phyloP scores from a whole-genome alignment of 2,329 filamentous ascomycete genomes.

The Xylariaceae sp. region DNA sequence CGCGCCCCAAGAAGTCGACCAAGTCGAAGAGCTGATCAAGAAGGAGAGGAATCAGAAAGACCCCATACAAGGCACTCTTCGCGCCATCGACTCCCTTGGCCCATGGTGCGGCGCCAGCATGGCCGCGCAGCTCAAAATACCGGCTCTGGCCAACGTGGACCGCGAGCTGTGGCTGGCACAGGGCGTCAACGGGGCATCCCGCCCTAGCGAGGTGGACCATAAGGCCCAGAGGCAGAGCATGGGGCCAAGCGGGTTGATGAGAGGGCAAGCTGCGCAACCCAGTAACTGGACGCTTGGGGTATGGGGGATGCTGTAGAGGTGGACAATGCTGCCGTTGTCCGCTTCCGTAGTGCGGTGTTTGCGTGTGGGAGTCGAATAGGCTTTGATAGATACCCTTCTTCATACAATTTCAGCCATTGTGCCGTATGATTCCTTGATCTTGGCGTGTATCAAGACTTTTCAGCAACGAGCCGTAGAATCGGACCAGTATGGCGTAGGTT shows the following conservation, averaged over 20 bases:
- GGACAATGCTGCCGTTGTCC: not conserved
- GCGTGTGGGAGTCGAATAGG: too few species aligned
- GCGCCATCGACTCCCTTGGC: slow-evolving; percentile 65
- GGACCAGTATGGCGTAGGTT: too few species aligned
- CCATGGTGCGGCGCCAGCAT: slow-evolving; percentile 73
- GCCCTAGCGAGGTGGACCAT: slow-evolving; percentile 54
- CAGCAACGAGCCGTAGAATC: too few species aligned
- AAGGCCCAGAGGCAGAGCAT: slow-evolving; percentile 61
- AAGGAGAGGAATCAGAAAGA: slow-evolving; percentile 36
- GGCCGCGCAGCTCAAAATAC: slow-evolving; percentile 62
- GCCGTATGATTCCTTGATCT: too few species aligned
- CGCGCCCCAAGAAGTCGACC: slow-evolving; percentile 46
- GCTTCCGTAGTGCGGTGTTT: not conserved
- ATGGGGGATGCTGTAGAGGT: slow-evolving; percentile 46
- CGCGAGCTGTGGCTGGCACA: slow-evolving; percentile 67
- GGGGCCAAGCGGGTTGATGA: slow-evolving; percentile 48
- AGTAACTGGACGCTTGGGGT: slow-evolving; percentile 57
- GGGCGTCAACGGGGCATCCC: slow-evolving; percentile 58
- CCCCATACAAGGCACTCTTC: slow-evolving; percentile 52
- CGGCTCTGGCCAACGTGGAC: slow-evolving; percentile 66
- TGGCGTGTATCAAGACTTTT: too few species aligned
- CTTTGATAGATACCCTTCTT: too few species aligned
- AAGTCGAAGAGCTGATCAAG: slow-evolving; percentile 54
- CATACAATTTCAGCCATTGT: too few species aligned
- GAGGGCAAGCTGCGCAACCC: slow-evolving; percentile 35